Conservation (phyloP, 2,329 filamentous ascomycete genomes). For the Magnaporthiopsis poae region DNA sequence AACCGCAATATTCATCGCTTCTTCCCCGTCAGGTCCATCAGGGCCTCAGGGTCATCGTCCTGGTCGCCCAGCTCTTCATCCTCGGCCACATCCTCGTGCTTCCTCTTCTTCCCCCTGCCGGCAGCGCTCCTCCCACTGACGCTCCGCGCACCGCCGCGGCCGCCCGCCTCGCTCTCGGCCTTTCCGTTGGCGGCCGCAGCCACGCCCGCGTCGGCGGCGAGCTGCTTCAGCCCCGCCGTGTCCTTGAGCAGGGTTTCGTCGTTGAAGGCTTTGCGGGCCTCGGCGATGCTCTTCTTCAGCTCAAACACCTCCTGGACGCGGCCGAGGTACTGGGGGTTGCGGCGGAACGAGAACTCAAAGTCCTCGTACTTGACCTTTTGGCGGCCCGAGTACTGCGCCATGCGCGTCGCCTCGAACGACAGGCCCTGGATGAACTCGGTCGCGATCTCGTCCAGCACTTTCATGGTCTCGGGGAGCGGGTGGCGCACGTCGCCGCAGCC, state of each 20-base stretch:
- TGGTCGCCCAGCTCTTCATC: constrained; percentile 14
- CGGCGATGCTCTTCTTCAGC: constrained; percentile 78
- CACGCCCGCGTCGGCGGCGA: constrained; percentile 12
- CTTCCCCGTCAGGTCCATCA: constrained; percentile 10
- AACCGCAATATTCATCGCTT: constrained; percentile 5
- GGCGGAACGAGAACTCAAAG: constrained; percentile 85
- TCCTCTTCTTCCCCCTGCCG: constrained; percentile 14
- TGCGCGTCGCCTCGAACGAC: constrained; percentile 78
- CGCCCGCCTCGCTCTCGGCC: constrained; percentile 8
- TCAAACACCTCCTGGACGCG: constrained; percentile 82
- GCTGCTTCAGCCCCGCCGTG: constrained; percentile 16
- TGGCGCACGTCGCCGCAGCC: constrained; percentile 69
- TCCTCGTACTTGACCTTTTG: constrained; percentile 98
- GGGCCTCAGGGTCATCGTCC: constrained; percentile 12
- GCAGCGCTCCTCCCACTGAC: constrained; percentile 11
- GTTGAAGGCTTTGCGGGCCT: constrained; percentile 67
- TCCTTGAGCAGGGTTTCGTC: constrained; percentile 33
- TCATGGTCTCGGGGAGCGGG: constrained; percentile 73
- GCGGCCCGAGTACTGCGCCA: constrained; percentile 74
- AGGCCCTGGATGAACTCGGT: constrained; percentile 94
- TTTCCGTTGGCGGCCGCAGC: constrained; percentile 9
- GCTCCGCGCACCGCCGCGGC: constrained; percentile 2
- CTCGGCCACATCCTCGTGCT: constrained; percentile 13
- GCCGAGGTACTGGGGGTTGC: constrained; percentile 76
- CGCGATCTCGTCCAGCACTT: constrained; percentile 85